Evolutionary conservation across 163 green algal genomes (phyloP), one percentile per base, ranked within the genome.

Genomic region (Chlamydomonas reinhardtii): DNA sequence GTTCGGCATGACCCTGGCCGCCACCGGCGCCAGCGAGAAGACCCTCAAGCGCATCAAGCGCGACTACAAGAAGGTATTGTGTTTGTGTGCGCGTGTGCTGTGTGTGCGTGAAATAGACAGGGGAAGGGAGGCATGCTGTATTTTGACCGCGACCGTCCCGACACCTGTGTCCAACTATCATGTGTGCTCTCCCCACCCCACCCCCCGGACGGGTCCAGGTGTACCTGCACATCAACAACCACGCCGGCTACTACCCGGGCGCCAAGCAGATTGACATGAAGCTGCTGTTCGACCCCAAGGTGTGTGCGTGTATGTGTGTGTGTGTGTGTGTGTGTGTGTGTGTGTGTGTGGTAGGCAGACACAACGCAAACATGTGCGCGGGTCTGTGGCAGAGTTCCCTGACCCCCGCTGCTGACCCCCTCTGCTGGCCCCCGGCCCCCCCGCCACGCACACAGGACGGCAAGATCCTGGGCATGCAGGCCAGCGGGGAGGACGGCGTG

Each of bases 211-310:
- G 2, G 8, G 11, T 22, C 12, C 68, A 94, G 79, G 80, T 91
- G 48, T 94, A 94, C 80, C 88, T 90, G 20, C 90, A 93, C 74
- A 83, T 83, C 59, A 90, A 88, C 83, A 87, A 94, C 69, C 91
- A 94, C 75, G 91, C 91, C 5, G 90, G 91, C 15, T 94, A 94
- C 82, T 94, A 94, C 86, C 91, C 91, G 4, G 91, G 91, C 0
- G 91, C 89, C 19, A 77, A 83, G 64, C 76, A 74, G 52, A 90
- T 93, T 27, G 85, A 90, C 80, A 83, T 94, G 56, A 94, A 93
- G 88, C 85, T 94, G 39, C 76, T 94, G 15, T 94, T 94, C 70
- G 74, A 71, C 73, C 89, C 89, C 52, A 61, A 89, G 78, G 86
- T 89, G 78, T 5, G 74, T 2, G 34, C 2, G 9, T 0, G 74